Evolutionary conservation across 1,139 yeast species (phyloP), one percentile per base, ranked within the genome.

Genomic region (Pichia sp.): DNA sequence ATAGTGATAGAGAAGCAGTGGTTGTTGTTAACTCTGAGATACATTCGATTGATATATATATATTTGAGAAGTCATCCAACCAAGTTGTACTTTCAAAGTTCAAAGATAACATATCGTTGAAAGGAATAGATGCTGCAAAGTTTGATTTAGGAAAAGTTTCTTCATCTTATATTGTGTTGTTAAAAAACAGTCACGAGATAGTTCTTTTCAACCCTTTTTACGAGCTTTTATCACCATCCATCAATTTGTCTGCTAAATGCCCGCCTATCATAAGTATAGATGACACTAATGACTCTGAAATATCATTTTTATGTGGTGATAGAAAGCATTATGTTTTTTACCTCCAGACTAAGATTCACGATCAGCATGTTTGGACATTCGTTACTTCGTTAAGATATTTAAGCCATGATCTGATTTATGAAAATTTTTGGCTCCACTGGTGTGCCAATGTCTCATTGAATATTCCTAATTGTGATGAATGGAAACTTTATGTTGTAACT

Each of bases 171-270:
- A 57, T 66, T 32, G 57, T 57, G 2, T 32, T 70, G 13, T 65
- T 77, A 11, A 70, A 70, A 19, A 72, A 72, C 11, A 66, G 66
- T 3, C 62, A 67, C 8, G 64, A 67, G 2, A 52, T 85, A 23
- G 72, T 72, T 15, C 64, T 89, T 5, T 76, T 80, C 45, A 84
- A 88, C 61, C 95, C 96, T 1, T 85, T 87, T 61, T 70, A 84
- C 10, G 80, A 81, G 34, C 65, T 87, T 2, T 67, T 68, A 4
- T 80, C 93, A 0, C 77, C 81, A 0, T 62, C 71, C 3, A 70
- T 80, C 8, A 60, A 61, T 13, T 41, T 69, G 8, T 50, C 59
- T 1, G 36, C 47, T 48, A 63, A 40, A 8, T 59, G 40, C 26
- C 64, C 65, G 1, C 61, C 63, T 1, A 54, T 59, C 5, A 16